Evolutionary conservation across 2,329 filamentous ascomycete species (phyloP).

Genomic region (Pochonia chlamydosporia): DNA sequence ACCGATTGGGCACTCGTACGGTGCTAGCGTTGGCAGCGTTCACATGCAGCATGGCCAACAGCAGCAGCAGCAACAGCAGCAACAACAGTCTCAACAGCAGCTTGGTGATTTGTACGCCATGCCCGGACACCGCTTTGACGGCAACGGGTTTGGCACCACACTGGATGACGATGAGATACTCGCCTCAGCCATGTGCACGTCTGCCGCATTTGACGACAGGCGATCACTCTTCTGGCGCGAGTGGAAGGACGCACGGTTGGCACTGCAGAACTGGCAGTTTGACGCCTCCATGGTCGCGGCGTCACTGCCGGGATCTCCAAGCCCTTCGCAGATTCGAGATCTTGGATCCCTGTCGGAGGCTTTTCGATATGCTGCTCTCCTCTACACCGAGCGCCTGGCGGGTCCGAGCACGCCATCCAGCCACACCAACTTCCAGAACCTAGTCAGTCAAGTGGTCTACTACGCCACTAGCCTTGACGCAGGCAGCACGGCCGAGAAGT

Average conservation of each 20-base stretch:
- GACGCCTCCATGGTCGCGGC: constrained; percentile 46
- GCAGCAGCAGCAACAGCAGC: constrained; percentile 1
- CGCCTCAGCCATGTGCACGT: constrained; percentile 33
- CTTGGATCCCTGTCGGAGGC: constrained; percentile 80
- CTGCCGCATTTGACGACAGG: constrained; percentile 50
- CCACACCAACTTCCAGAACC: constrained; percentile 73
- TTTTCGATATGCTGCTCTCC: constrained; percentile 81
- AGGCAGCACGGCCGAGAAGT: constrained; percentile 72
- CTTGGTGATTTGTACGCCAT: constrained; percentile 26
- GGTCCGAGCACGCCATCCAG: constrained; percentile 67
- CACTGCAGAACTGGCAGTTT: constrained; percentile 78
- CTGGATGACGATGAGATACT: constrained; percentile 50
- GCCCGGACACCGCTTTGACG: constrained; percentile 56
- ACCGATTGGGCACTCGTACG: constrained; percentile 37
- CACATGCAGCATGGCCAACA: constrained; percentile 1
- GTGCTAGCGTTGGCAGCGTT: constrained; percentile 17
- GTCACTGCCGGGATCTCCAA: constrained; percentile 43
- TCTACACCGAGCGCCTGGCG: constrained; percentile 85
- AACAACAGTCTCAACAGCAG: background rate
- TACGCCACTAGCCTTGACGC: constrained; percentile 76
- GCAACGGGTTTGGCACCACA: constrained; percentile 56
- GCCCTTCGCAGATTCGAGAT: constrained; percentile 62
- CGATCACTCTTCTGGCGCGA: constrained; percentile 72
- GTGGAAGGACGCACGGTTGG: constrained; percentile 73
- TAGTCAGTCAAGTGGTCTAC: constrained; percentile 76